phyloP scores from a whole-genome alignment of 2,329 filamentous ascomycete species.

The Beauveria brongniartii region DNA sequence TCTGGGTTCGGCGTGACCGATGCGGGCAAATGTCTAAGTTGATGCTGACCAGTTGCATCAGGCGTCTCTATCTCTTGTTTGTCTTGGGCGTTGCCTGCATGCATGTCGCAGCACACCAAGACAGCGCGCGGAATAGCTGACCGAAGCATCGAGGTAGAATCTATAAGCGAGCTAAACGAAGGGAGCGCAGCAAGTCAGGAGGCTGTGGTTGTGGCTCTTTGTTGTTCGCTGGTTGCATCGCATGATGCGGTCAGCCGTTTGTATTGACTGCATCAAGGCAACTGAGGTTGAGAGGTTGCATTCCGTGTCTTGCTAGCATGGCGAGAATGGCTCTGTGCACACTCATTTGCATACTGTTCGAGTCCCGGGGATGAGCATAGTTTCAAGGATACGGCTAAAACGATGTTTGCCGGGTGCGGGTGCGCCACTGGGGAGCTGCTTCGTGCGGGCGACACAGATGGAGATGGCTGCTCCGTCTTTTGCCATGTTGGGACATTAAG shows the following conservation, averaged over 20 bases:
- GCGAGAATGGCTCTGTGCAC: not conserved
- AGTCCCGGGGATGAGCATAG: not conserved
- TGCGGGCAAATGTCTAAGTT: conserved; percentile 2
- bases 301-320: not conserved
- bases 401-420: not conserved
- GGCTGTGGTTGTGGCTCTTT: not conserved
- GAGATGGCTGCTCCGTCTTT: not conserved
- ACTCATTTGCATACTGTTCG: not conserved
- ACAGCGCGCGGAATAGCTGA: not conserved
- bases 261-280: not conserved
- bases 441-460: not conserved
- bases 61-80: not conserved
- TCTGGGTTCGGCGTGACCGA: not conserved
- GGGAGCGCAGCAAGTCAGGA: not conserved
- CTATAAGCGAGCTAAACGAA: not conserved
- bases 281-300: not conserved
- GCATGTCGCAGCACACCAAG: not conserved
- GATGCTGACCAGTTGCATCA: not conserved
- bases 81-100: not conserved
- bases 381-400: not conserved
- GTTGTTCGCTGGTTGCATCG: not conserved
- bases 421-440: not conserved
- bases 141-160: not conserved
- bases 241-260: not conserved
- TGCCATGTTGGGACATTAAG: not conserved